Conservation (phyloP, 23 red algal species). For the Gracilaria caudata region DNA sequence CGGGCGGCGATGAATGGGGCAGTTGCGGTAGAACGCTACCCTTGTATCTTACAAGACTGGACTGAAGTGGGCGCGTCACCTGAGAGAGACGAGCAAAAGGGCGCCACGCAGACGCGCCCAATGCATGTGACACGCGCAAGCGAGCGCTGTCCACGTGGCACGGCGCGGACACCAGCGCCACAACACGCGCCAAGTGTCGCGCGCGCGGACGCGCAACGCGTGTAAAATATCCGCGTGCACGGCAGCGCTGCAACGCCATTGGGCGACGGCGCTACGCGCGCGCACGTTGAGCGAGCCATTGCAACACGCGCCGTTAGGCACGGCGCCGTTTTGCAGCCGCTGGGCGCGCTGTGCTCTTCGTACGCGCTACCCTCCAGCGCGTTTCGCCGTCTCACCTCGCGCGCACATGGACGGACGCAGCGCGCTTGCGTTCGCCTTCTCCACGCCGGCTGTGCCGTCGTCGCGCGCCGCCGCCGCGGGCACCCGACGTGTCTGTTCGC, state of each 20-base stretch:
- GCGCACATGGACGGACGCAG: neutral
- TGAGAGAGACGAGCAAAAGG: neutral
- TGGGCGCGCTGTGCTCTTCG: neutral
- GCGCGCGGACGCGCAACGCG: neutral
- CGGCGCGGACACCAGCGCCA: neutral
- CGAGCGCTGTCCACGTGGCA: neutral
- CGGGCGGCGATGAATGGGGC: too few species aligned
- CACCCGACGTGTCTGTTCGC: neutral
- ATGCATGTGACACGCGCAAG: neutral
- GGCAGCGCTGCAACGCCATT: constrained; percentile 5
- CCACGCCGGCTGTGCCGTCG: neutral
- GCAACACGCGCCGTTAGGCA: neutral
- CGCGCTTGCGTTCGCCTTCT: neutral
- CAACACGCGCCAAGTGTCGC: constrained; percentile 5
- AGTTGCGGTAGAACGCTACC: too few species aligned
- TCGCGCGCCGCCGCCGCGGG: neutral
- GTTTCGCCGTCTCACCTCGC: neutral
- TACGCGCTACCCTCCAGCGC: neutral
- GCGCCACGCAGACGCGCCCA: too few species aligned
- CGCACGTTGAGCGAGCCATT: neutral
- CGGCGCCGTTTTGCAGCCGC: neutral
- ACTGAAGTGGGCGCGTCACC: neutral
- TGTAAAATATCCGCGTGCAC: constrained; percentile 10
- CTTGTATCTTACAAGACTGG: too few species aligned
- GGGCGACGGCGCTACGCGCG: neutral